Evolutionary conservation across 805 yeast genomes (phyloP).

Genomic region (Teunomyces barrocoloradensis): DNA sequence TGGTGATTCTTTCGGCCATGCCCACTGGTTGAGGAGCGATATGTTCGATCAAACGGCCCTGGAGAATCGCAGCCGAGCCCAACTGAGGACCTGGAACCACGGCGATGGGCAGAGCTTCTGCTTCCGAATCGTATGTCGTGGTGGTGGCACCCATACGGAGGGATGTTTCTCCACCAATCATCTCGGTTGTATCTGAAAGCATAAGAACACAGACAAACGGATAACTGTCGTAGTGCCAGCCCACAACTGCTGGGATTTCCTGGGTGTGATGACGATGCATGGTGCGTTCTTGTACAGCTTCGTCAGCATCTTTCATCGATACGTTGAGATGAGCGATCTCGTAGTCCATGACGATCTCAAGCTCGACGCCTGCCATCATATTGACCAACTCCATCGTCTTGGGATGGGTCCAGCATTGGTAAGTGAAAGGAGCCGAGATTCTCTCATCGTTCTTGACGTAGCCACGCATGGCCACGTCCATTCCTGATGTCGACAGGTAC

Average conservation of each 20-base stretch:
- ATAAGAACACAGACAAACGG: slow-evolving; percentile 65
- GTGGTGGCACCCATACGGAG: slow-evolving; percentile 39
- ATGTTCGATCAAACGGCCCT: slow-evolving; percentile 46
- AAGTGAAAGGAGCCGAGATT: slow-evolving; percentile 47
- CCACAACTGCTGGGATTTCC: slow-evolving; percentile 52
- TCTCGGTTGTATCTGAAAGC: slow-evolving; percentile 55
- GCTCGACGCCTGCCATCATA: slow-evolving; percentile 59
- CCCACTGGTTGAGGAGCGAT: slow-evolving; percentile 46
- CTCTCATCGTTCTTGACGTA: slow-evolving; percentile 35
- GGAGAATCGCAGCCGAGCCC: slow-evolving; percentile 52
- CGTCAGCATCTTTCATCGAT: slow-evolving; percentile 40
- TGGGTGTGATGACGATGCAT: slow-evolving; percentile 6
- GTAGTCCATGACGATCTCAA: slow-evolving; percentile 54
- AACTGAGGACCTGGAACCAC: slow-evolving; percentile 38
- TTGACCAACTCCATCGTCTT: slow-evolving; percentile 51
- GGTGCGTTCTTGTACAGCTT: slow-evolving; percentile 29
- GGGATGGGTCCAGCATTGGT: slow-evolving; percentile 60
- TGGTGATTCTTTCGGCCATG: slow-evolving; percentile 37
- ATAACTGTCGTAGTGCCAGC: slow-evolving; percentile 64
- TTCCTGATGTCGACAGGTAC: slow-evolving; percentile 45
- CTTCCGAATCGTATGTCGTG: not conserved
- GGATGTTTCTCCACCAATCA: slow-evolving; percentile 63
- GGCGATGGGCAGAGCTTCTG: slow-evolving; percentile 1
- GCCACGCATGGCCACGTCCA: slow-evolving; percentile 52
- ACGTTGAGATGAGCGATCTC: slow-evolving; percentile 56